Evolutionary conservation across 108 stramenopile species (phyloP).

Genomic region (Conticribra weissflogii): DNA sequence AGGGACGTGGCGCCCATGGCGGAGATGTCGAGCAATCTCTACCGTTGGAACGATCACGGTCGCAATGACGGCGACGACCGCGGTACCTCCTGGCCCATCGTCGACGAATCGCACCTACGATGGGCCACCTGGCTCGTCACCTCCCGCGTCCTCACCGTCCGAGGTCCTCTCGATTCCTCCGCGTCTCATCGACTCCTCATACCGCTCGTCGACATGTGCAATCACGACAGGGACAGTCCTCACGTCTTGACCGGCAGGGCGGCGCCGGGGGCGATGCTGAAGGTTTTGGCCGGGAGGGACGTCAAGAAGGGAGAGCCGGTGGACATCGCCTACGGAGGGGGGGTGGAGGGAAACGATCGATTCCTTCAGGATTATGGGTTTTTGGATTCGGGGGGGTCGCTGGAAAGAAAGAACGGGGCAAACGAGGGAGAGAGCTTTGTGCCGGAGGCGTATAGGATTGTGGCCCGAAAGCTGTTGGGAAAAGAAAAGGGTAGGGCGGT

Average conservation of each 20-base stretch:
- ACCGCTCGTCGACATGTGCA: conserved; percentile 85
- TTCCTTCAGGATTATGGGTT: conserved; percentile 77
- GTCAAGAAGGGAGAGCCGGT: conserved; percentile 71
- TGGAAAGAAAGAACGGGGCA: conserved; percentile 18
- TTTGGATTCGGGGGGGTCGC: conserved; percentile 53
- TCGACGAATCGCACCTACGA: conserved; percentile 51
- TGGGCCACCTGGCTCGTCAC: conserved; percentile 82
- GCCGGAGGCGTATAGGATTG: conserved; percentile 49
- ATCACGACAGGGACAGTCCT: conserved; percentile 71
- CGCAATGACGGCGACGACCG: conserved; percentile 19
- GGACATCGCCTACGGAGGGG: conserved; percentile 78
- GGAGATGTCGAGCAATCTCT: conserved; percentile 53
- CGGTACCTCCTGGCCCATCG: no score
- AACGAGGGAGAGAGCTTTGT: conserved; percentile 6
- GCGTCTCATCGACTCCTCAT: conserved; percentile 69
- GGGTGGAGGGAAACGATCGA: conserved; percentile 72
- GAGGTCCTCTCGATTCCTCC: conserved; percentile 51
- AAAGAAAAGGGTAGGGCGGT: conserved; percentile 39
- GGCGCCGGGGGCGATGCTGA: conserved; percentile 64
- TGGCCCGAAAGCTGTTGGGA: conserved; percentile 55
- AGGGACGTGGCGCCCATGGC: conserved; percentile 55
- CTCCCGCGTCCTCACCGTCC: conserved; percentile 72
- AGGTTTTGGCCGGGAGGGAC: conserved; percentile 74
- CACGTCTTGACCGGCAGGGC: conserved; percentile 79
- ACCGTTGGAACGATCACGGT: conserved; percentile 49